A percentile compares a stretch with the other conserved stretches of the same genome.
Evolutionary conservation across 2,329 filamentous ascomycete species (phyloP).

Genomic region (Drechmeria coniospora): DNA sequence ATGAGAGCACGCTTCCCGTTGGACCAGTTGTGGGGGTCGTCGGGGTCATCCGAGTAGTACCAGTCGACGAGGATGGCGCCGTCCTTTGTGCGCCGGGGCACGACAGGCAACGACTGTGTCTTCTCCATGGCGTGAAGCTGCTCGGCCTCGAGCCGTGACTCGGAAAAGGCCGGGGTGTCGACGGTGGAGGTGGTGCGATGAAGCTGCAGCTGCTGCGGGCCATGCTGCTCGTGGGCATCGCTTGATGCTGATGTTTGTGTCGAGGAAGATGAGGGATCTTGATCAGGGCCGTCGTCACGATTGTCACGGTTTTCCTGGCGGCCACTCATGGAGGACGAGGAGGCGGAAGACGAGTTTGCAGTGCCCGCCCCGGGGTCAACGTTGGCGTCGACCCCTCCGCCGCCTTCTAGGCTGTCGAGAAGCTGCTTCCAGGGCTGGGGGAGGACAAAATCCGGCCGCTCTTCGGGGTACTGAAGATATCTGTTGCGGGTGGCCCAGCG

Average conservation of each 20-base stretch:
- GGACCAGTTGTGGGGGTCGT: slow-evolving; percentile 41
- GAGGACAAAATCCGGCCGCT: slow-evolving; percentile 35
- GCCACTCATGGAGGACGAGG: too few species aligned
- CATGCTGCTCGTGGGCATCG: too few species aligned
- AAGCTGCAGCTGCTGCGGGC: slow-evolving; percentile 5
- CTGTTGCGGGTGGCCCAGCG: slow-evolving; percentile 36
- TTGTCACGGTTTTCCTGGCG: not conserved
- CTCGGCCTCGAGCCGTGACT: slow-evolving; percentile 11
- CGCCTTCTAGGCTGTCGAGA: too few species aligned
- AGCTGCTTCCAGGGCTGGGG: slow-evolving; percentile 25
- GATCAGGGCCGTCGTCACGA: slow-evolving; percentile 1
- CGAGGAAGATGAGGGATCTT: too few species aligned
- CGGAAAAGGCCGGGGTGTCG: slow-evolving; percentile 9
- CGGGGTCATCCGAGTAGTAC: slow-evolving; percentile 39
- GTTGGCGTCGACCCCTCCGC: too few species aligned
- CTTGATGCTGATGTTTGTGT: too few species aligned
- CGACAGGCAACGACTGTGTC: slow-evolving; percentile 30
- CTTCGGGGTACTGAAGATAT: slow-evolving; percentile 43
- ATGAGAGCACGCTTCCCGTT: slow-evolving; percentile 25
- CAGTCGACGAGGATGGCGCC: slow-evolving; percentile 37
- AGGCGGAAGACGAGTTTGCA: slow-evolving; percentile 3
- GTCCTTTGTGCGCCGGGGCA: slow-evolving; percentile 31
- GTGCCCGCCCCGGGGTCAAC: slow-evolving; percentile 6
- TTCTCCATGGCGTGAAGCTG: slow-evolving; percentile 22
- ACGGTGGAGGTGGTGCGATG: slow-evolving; percentile 10